Percentiles rank a stretch among this genome's conserved stretches.
Evolutionary conservation across 768 basidiomycete species (phyloP).

Genomic region (Russula abietina): DNA sequence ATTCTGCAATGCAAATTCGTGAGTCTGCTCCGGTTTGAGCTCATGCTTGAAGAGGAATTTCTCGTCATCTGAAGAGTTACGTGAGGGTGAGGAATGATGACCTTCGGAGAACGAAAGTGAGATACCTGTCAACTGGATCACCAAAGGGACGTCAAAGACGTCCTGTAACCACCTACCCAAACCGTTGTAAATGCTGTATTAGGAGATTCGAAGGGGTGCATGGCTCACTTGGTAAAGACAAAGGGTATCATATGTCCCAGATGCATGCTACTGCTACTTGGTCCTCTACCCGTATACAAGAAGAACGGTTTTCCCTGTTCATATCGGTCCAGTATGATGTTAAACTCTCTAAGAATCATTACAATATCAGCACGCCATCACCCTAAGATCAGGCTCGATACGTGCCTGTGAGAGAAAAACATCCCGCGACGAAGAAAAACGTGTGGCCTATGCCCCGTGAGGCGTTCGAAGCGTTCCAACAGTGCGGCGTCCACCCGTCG

Average conservation of each 20-base stretch:
- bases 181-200: background rate
- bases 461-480: constrained; percentile 80
- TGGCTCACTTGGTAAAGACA: constrained; percentile 85
- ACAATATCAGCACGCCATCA: constrained; percentile 2
- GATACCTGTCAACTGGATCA: constrained; percentile 88
- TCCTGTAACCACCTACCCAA: constrained; percentile 85
- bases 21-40: constrained; percentile 83
- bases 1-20: constrained; percentile 75
- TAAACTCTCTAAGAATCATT: constrained; percentile 63
- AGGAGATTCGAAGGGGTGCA: background rate
- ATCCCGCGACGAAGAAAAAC: constrained; percentile 82
- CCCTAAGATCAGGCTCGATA: background rate
- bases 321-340: constrained; percentile 89
- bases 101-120: constrained; percentile 20
- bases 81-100: background rate
- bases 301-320: constrained; percentile 98
- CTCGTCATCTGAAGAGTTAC: constrained; percentile 74
- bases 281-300: constrained; percentile 95
- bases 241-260: constrained; percentile 97
- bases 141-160: constrained; percentile 89
- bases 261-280: constrained; percentile 95
- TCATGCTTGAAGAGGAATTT: constrained; percentile 98
- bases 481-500: constrained; percentile 68
- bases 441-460: constrained; percentile 88
- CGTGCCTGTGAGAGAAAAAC: constrained; percentile 97